These are phyloP conservation scores for Ophiocordyceps camponoti-floridani DNA, from an alignment of 2,329 filamentous ascomycete species.

Conservation along the genomic window DNA sequence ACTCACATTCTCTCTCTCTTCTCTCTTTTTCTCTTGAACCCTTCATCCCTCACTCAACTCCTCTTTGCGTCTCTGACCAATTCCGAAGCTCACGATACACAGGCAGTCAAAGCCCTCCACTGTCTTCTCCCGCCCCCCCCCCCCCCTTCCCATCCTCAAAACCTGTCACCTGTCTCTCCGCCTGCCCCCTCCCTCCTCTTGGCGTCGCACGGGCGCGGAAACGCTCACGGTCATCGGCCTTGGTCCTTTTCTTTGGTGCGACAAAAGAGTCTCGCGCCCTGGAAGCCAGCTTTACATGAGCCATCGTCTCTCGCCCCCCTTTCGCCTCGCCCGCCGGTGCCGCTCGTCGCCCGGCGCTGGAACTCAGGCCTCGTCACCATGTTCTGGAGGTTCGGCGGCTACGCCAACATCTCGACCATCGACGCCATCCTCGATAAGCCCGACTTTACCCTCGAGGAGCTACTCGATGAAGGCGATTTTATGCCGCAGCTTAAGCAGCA, in stretches of 20 bases:
- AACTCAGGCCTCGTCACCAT: slow-evolving; percentile 43
- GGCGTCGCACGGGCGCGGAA: neutral
- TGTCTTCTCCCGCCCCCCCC: neutral
- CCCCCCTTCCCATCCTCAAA: neutral
- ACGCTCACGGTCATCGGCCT: neutral
- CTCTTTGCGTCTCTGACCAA: too few species aligned
- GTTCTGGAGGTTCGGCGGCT: slow-evolving; percentile 99
- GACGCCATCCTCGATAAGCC: slow-evolving; percentile 94
- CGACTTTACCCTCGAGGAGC: slow-evolving; percentile 85
- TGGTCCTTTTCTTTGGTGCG: neutral
- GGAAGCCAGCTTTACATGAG: slow-evolving; percentile 4
- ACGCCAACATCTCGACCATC: slow-evolving; percentile 92
- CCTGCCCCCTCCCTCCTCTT: neutral
- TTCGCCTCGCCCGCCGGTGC: slow-evolving; percentile 10
- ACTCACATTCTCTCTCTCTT: neutral
- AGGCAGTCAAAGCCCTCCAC: too few species aligned
- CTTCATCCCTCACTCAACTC: too few species aligned
- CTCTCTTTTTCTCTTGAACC: neutral
- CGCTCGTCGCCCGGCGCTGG: slow-evolving; percentile 13
- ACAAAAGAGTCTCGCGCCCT: neutral
- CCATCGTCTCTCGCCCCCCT: slow-evolving; percentile 4
- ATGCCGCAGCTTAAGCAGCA: slow-evolving; percentile 97
- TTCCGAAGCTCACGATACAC: too few species aligned
- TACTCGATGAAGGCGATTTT: slow-evolving; percentile 88
- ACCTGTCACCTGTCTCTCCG: neutral